Percentiles rank a stretch among this genome's conserved stretches.
Evolutionary conservation across 1,284 basidiomycete genomes (phyloP).

Genomic region (Pulchroboletus neoregius): DNA sequence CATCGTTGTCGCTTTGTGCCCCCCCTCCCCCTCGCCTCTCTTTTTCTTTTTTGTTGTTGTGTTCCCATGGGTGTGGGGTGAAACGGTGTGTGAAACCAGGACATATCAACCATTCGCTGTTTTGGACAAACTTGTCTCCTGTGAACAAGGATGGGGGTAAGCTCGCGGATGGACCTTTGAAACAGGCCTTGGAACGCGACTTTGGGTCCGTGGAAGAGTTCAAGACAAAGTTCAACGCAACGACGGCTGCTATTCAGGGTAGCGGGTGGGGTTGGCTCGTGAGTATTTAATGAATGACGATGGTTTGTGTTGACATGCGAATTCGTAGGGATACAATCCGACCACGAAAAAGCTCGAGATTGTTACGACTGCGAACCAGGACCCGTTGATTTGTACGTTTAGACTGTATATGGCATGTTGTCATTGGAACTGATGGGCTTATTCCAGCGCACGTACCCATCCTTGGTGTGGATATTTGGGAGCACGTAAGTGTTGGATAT

Average conservation of each 20-base stretch:
- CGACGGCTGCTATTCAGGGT: slow-evolving; percentile 93
- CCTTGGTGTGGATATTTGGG: slow-evolving; percentile 97
- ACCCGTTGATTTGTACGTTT: slow-evolving; percentile 75
- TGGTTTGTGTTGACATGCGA: background rate
- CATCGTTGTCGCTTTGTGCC: background rate
- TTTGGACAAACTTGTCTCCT: slow-evolving; percentile 95
- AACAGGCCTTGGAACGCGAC: slow-evolving; percentile 75
- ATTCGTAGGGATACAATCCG: slow-evolving; percentile 64
- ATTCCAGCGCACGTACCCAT: slow-evolving; percentile 75
- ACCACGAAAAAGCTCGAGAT: slow-evolving; percentile 78
- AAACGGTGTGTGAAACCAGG: slow-evolving; percentile 39
- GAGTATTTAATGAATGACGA: slow-evolving; percentile 23
- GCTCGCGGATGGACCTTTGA: slow-evolving; percentile 70
- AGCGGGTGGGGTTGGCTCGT: slow-evolving; percentile 99
- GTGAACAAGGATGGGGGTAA: slow-evolving; percentile 59
- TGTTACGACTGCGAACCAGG: slow-evolving; percentile 93
- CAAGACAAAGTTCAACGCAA: slow-evolving; percentile 80
- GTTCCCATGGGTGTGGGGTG: background rate
- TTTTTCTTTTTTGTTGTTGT: no score
- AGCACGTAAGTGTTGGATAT: slow-evolving; percentile 57
- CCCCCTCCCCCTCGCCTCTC: no score
- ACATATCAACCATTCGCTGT: slow-evolving; percentile 90
- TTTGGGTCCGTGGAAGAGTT: slow-evolving; percentile 86
- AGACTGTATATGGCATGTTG: background rate
- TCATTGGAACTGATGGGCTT: slow-evolving; percentile 6